phyloP scores from a whole-genome alignment of 345 rosid genomes.

The Brassica cretica region DNA sequence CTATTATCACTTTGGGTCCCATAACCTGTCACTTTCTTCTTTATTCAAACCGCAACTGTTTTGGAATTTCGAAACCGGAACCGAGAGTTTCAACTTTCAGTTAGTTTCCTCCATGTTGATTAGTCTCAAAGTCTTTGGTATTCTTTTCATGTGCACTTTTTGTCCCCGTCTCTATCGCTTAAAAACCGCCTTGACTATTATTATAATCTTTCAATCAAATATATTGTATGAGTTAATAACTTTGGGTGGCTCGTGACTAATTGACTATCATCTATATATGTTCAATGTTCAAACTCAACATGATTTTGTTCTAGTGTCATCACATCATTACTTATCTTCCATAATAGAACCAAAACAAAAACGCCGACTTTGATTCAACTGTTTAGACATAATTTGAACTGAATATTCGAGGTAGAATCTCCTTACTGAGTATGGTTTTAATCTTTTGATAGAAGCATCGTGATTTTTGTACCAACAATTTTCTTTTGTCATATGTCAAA shows the following conservation, averaged over 20 bases:
- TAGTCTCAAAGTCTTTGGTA: constrained; percentile 10
- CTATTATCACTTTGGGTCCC: constrained; percentile 10
- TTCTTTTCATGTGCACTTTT: neutral
- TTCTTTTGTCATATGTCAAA: constrained; percentile 2
- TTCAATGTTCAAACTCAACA: neutral
- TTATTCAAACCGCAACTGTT: constrained; percentile 4
- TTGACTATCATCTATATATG: no score
- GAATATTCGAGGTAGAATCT: neutral
- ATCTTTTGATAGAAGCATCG: neutral
- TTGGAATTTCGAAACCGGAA: neutral
- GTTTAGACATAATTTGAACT: neutral
- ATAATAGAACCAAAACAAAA: neutral
- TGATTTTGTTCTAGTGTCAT: neutral
- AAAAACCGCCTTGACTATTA: constrained; percentile 8
- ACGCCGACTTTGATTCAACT: neutral
- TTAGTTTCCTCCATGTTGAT: neutral
- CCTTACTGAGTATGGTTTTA: neutral
- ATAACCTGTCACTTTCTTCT: constrained; percentile 23
- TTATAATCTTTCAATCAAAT: neutral
- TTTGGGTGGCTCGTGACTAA: neutral
- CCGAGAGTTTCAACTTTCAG: constrained; percentile 8
- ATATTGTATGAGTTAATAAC: neutral
- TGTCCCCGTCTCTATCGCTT: neutral
- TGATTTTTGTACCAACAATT: neutral
- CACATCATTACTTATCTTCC: neutral